These are phyloP conservation scores for Aspergillus spinulosporus DNA, from an alignment of 2,329 filamentous ascomycete genomes.

Conservation along the genomic window DNA sequence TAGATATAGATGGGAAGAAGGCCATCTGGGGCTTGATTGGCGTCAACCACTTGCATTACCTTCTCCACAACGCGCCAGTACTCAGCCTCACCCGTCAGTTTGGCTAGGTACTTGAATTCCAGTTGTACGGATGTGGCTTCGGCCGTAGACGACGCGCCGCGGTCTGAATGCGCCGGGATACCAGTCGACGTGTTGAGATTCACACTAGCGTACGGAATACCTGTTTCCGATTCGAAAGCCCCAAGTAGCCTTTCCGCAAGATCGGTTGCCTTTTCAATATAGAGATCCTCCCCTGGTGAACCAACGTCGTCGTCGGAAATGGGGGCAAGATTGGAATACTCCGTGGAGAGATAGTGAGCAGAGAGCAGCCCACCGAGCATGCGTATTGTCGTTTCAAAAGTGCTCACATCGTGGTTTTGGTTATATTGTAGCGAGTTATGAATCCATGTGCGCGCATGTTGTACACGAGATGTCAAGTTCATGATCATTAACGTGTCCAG, in stretches of 20 bases:
- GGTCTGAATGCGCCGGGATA: conserved; percentile 77
- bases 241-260: conserved; percentile 82
- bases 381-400: conserved; percentile 95
- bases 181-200: conserved; percentile 77
- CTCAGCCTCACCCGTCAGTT: conserved; percentile 84
- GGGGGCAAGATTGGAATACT: conserved; percentile 76
- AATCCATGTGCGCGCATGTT: conserved; percentile 87
- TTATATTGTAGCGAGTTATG: conserved; percentile 78
- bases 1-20: conserved; percentile 91
- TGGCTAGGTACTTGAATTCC: conserved; percentile 95
- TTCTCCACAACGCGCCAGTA: conserved; percentile 93
- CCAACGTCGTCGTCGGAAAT: conserved; percentile 70
- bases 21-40: conserved; percentile 75
- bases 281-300: conserved; percentile 79
- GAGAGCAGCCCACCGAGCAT: conserved; percentile 93
- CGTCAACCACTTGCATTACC: conserved; percentile 87
- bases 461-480: conserved; percentile 86
- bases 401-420: conserved; percentile 93
- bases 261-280: conserved; percentile 93
- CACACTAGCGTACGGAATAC: conserved; percentile 86
- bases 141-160: conserved; percentile 87
- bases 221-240: conserved; percentile 84
- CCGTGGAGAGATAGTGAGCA: conserved; percentile 89
- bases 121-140: conserved; percentile 91
- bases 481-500: conserved; percentile 97